Conservation (phyloP, 371 early-diverging fungal genomes). For the Mortierella polycephala region DNA sequence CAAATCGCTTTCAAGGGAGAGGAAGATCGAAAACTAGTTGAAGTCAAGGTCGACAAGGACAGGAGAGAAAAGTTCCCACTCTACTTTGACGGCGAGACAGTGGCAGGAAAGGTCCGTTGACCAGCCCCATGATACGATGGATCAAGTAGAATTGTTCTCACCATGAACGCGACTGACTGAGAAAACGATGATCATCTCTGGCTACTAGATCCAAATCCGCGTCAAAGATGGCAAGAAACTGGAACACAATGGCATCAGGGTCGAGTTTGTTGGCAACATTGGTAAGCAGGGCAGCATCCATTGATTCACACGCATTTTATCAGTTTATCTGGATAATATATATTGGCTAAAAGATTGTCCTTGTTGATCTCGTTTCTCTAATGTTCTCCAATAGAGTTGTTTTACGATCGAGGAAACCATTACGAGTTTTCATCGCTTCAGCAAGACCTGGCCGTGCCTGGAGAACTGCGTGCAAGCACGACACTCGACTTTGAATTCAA, state of each 20-base stretch:
- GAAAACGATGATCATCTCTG: not conserved
- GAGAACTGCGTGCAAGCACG: slow-evolving; percentile 75
- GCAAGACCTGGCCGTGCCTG: slow-evolving; percentile 88
- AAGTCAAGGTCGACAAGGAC: slow-evolving; percentile 91
- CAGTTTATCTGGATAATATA: too few relatives aligned
- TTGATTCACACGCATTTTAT: too few relatives aligned
- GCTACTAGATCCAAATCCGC: slow-evolving; percentile 83
- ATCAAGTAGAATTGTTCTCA: not conserved
- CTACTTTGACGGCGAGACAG: slow-evolving; percentile 96
- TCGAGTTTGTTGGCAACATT: slow-evolving; percentile 96
- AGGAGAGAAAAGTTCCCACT: slow-evolving; percentile 88
- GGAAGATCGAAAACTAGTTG: slow-evolving; percentile 79
- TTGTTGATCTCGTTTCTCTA: not conserved
- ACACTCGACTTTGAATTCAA: slow-evolving; percentile 89
- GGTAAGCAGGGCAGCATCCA: slow-evolving; percentile 61
- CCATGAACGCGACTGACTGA: not conserved
- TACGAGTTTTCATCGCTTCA: slow-evolving; percentile 91
- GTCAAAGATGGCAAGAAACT: slow-evolving; percentile 91
- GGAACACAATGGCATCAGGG: slow-evolving; percentile 97
- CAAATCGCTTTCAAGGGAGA: slow-evolving; percentile 85
- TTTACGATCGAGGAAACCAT: slow-evolving; percentile 94
- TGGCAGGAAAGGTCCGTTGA: slow-evolving; percentile 86
- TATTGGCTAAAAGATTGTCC: too few relatives aligned
- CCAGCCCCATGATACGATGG: not conserved
- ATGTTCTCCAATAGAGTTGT: slow-evolving; percentile 73